phyloP scores from a whole-genome alignment of 148 eudicot genomes.

The Hydrangea macrophylla region DNA sequence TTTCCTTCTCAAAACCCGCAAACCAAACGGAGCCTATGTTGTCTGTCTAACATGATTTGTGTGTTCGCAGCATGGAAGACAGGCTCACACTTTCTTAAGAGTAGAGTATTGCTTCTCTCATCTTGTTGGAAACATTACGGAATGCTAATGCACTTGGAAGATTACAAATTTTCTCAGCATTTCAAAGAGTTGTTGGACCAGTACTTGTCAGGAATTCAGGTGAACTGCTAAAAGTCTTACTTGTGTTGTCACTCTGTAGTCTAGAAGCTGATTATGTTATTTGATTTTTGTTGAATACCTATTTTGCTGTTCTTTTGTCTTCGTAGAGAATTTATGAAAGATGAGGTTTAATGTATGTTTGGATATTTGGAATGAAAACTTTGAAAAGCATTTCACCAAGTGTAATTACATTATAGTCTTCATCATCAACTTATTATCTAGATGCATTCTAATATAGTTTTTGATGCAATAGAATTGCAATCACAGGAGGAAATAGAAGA shows the following conservation, averaged over 20 bases:
- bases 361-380: too few species aligned
- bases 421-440: too few species aligned
- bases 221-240: slow-evolving; percentile 2
- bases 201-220: slow-evolving; percentile 79
- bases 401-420: too few species aligned
- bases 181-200: slow-evolving; percentile 52
- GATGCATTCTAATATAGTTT: too few species aligned
- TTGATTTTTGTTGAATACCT: not conserved
- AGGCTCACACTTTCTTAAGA: slow-evolving; percentile 42
- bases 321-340: not conserved
- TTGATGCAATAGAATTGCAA: too few species aligned
- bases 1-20: too few species aligned
- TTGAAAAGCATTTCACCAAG: too few species aligned
- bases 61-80: slow-evolving; percentile 15
- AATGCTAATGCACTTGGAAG: slow-evolving; percentile 57
- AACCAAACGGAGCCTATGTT: too few species aligned
- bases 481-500: too few species aligned
- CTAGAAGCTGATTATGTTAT: not conserved
- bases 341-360: too few species aligned
- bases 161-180: slow-evolving; percentile 34
- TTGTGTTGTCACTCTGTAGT: not conserved
- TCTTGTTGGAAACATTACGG: slow-evolving; percentile 93
- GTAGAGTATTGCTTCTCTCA: slow-evolving; percentile 58
- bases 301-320: not conserved
- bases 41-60: not conserved